Percentiles rank a stretch among this genome's conserved stretches.
phyloP scores from a whole-genome alignment of 169 alveolate species.

The Plasmodium yoelii region DNA sequence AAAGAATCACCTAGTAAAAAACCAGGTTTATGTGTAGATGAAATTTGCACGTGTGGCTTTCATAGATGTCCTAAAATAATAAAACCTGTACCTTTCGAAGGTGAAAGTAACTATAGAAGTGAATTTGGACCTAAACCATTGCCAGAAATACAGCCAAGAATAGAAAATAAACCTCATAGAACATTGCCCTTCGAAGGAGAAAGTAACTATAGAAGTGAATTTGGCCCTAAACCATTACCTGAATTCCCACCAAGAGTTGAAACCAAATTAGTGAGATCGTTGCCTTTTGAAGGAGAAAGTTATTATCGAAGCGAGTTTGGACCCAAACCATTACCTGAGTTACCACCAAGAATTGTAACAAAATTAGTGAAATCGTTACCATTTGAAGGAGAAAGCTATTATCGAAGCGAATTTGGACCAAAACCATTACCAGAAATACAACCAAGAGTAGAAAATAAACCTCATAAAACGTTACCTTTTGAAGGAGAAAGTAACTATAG shows the following conservation, averaged over 20 bases:
- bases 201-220: constrained; percentile 77
- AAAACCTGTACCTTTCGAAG: constrained; percentile 79
- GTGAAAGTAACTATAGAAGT: constrained; percentile 77
- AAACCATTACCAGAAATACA: constrained; percentile 78
- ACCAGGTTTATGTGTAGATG: constrained; percentile 84
- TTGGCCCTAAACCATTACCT: constrained; percentile 81
- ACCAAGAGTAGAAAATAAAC: constrained; percentile 51
- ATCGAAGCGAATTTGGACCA: constrained; percentile 79
- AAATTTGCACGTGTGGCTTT: constrained; percentile 82
- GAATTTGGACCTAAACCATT: constrained; percentile 81
- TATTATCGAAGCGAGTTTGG: constrained; percentile 79
- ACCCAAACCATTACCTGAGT: constrained; percentile 78
- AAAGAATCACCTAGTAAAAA: constrained; percentile 77
- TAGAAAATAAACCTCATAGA: constrained; percentile 57
- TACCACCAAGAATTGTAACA: constrained; percentile 37
- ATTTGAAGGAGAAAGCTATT: constrained; percentile 75
- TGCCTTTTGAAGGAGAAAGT: constrained; percentile 81
- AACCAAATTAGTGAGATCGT: constrained; percentile 60
- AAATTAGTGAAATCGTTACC: constrained; percentile 79
- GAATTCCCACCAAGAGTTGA: constrained; percentile 51
- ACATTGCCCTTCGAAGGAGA: constrained; percentile 79
- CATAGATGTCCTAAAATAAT: constrained; percentile 78
- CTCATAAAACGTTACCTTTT: constrained; percentile 75
- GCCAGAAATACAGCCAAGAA: constrained; percentile 61
- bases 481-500: constrained; percentile 79